phyloP scores from a whole-genome alignment of 2,329 filamentous ascomycete species.

The Metarhizium anisopliae region DNA sequence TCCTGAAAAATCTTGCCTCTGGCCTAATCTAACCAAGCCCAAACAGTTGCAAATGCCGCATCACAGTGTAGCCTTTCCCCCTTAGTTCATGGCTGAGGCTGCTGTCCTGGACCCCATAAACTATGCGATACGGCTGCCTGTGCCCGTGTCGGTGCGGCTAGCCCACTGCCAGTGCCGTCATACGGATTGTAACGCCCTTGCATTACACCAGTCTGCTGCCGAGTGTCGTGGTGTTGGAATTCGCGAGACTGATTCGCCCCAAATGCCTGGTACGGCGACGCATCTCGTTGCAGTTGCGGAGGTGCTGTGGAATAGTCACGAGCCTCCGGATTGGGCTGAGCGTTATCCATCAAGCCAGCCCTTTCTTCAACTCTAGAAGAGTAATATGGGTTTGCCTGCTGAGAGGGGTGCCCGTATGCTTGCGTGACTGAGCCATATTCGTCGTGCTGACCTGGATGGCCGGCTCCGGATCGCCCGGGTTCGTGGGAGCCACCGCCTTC shows the following conservation, averaged over 20 bases:
- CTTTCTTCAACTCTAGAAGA: constrained; percentile 32
- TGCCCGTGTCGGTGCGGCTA: neutral
- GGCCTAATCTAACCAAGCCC: neutral
- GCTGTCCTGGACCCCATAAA: constrained; percentile 7
- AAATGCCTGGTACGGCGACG: constrained; percentile 1
- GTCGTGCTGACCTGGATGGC: neutral
- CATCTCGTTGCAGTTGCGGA: constrained; percentile 4
- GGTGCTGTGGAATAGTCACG: constrained; percentile 4
- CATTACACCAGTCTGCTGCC: neutral
- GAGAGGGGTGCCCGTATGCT: constrained; percentile 27
- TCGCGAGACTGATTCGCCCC: neutral
- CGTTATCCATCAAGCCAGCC: constrained; percentile 32
- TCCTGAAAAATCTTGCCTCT: neutral
- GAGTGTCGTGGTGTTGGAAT: neutral
- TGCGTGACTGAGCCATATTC: constrained; percentile 21
- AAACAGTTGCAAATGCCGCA: neutral
- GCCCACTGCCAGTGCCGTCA: neutral
- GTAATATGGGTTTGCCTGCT: constrained; percentile 19
- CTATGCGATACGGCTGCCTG: constrained; percentile 8
- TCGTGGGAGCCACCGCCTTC: constrained; percentile 12
- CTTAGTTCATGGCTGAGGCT: neutral
- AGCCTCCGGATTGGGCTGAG: constrained; percentile 19
- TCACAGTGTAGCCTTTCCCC: neutral
- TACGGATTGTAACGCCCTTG: constrained; percentile 4
- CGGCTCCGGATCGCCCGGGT: constrained; percentile 7